Evolutionary conservation across 805 yeast genomes (phyloP), one percentile per base, ranked within the genome.

Genomic region (Millerozyma miso): DNA sequence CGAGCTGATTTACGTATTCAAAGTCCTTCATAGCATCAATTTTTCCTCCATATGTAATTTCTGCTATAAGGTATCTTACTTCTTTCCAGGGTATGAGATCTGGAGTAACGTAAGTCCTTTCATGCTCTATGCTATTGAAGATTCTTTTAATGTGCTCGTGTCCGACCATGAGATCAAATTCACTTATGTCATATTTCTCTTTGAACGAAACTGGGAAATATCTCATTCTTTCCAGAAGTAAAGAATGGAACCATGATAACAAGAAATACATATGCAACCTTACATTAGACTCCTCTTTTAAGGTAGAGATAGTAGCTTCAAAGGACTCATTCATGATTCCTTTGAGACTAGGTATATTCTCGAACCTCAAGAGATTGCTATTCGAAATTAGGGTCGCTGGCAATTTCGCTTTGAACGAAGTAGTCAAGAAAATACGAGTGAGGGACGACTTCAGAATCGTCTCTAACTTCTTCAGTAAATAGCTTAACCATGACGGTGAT

Each of bases 171-270:
- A 83, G 73, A 56, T 90, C 97, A n/a, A 81, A 62, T 43, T 85
- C 87, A 55, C 77, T 85, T 52, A 89, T 77, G 46, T 85, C 95
- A 54, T 87, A 83, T 7, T 50, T 54, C 49, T 76, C 74, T 1
- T 63, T 51, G 62, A 86, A 85, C 1, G 91, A 87, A 2, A 76
- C 55, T 0, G 91, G 88, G 1, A 70, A 72, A 48, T 73, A 83
- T 37, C 84, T 67, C 39, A 77, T 58, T 41, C 87, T 60, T 46
- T 81, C 88, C 31, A 71, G 71, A 3, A 88, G 54, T 0, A 84
- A 55, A 0, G 85, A 72, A 55, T 87, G 95, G 47, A 76, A 74
- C 95, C 95, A 87, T 0, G 79, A 69, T 4, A 85, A 49, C 19
- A 83, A 58, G 49, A 83, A 79, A 3, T 63, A 57, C 0, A 80